phyloP scores from a whole-genome alignment of 2,329 filamentous ascomycete species.

The Talaromyces sp. region DNA sequence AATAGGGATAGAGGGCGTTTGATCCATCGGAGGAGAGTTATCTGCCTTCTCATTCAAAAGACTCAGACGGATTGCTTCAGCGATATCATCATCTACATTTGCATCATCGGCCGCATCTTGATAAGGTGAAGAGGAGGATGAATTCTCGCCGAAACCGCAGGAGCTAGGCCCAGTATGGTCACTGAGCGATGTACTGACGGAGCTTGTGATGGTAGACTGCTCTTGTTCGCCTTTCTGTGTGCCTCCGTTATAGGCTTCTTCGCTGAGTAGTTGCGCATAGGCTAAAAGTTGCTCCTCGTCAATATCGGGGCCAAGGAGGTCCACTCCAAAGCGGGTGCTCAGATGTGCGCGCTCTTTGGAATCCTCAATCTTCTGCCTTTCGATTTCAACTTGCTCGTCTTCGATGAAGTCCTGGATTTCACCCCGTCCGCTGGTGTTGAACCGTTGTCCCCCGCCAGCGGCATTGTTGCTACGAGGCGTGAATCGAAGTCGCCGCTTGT shows the following conservation, averaged over 20 bases:
- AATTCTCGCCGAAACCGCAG: constrained; percentile 32
- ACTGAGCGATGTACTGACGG: constrained; percentile 43
- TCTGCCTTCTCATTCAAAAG: constrained; percentile 40
- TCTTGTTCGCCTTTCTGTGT: constrained; percentile 49
- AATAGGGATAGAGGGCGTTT: constrained; percentile 34
- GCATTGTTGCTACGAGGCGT: constrained; percentile 66
- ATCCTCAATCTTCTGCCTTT: constrained; percentile 68
- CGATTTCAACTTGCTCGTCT: constrained; percentile 80
- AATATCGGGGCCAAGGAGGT: constrained; percentile 62
- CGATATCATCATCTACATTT: constrained; percentile 58
- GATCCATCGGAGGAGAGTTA: constrained; percentile 16
- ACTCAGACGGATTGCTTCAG: constrained; percentile 63
- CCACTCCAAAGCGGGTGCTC: constrained; percentile 80
- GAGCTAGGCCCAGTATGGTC: constrained; percentile 40
- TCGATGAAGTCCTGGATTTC: constrained; percentile 80
- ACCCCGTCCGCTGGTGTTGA: constrained; percentile 65
- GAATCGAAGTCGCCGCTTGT: constrained; percentile 77
- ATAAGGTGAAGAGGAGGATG: constrained; percentile 40
- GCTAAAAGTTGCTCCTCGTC: constrained; percentile 65
- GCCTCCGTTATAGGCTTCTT: constrained; percentile 57
- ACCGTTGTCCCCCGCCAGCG: constrained; percentile 55
- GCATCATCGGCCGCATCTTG: constrained; percentile 50
- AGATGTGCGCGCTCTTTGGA: constrained; percentile 71
- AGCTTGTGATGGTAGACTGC: constrained; percentile 37
- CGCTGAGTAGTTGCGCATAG: constrained; percentile 64